phyloP scores from a whole-genome alignment of 495 filamentous ascomycete genomes.

The Podospora pseudoanserina region DNA sequence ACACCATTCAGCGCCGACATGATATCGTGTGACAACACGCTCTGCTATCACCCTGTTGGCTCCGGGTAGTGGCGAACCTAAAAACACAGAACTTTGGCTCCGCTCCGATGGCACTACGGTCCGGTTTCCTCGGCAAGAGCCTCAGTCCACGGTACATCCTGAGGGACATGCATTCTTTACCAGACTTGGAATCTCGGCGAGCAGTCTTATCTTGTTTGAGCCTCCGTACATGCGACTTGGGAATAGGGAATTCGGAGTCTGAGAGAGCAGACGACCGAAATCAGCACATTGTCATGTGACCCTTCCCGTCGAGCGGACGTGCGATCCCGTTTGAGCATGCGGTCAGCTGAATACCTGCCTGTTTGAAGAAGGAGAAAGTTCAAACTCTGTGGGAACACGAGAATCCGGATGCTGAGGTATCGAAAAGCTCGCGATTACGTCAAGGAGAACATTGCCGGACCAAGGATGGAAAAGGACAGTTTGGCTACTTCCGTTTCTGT shows the following conservation, averaged over 20 bases:
- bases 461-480: background rate
- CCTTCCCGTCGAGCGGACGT: background rate
- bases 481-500: background rate
- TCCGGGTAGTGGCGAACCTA: background rate
- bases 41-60: background rate
- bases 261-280: background rate
- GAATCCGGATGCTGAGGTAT: background rate
- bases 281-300: background rate
- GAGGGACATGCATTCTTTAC: background rate
- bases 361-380: too few species aligned
- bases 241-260: too few species aligned
- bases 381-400: background rate
- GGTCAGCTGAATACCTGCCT: background rate
- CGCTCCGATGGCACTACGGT: background rate
- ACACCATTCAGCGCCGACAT: background rate
- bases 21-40: background rate
- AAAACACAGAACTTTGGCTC: background rate
- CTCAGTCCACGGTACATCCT: background rate
- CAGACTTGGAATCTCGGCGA: background rate
- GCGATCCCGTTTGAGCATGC: background rate
- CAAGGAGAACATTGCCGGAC: background rate
- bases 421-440: too few species aligned
- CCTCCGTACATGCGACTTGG: too few species aligned
- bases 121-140: background rate
- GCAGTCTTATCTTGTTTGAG: background rate